Evolutionary conservation across 768 basidiomycete species (phyloP), one percentile per base, ranked within the genome.

Genomic region (Suillus luteus): DNA sequence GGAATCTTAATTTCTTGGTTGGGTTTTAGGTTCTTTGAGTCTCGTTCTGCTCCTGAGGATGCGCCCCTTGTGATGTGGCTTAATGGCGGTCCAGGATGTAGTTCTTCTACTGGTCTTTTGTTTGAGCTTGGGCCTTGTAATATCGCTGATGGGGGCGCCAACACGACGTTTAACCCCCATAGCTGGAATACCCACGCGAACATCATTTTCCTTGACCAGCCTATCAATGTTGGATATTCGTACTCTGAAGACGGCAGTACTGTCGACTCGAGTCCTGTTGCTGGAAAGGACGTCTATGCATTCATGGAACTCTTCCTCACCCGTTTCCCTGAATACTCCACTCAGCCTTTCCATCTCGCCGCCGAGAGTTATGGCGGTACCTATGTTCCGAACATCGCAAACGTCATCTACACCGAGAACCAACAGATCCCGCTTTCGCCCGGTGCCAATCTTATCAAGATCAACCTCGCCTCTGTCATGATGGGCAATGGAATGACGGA

Each of bases 51-150:
- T 19, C 95, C 96, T 0, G 77, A 83, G 59, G 80, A 86, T 60
- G 94, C 91, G 7, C 96, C 95, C 5, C 82, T 98, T 2, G 82
- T 96, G 10, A 80, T 97, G 55, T 97, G 96, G 96, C 80, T 93
- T n/a, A 93, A 93, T 67, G 92, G 92, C 40, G 89, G 90, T 14
- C 88, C 87, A 24, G 85, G 87, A 10, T 88, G 86, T 77, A 87
- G 85, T 61, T 90, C 87, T 9, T 86, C 88, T 11, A 91, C 92
- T 1, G 96, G 96, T 11, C 84, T 97, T 27, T 80, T 99, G 17
- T 93, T 96, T 68, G 95, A 98, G 72, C 87, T 96, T 24, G 96
- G 96, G 0, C 95, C 96, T 0, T 98, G 96, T 77, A 78, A 77
- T 37, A 81, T 98, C 65, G 77, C 83, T 19, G 77, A 93, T 49